Evolutionary conservation across 768 basidiomycete genomes (phyloP), one percentile per base, ranked within the genome.

Genomic region (Lyophyllum atratum): DNA sequence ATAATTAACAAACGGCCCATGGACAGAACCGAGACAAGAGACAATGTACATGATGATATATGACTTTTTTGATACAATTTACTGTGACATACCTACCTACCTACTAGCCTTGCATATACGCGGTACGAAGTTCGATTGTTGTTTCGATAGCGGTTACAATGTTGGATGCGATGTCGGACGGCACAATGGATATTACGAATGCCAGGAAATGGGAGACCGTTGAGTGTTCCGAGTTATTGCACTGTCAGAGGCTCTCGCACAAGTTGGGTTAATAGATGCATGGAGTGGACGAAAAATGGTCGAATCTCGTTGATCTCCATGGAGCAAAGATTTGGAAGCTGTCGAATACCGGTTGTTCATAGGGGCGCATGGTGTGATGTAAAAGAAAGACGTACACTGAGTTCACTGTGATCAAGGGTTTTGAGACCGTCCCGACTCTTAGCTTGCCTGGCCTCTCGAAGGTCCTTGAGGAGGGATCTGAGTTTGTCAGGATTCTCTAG

Each of bases 301-400:
- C 93, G 82, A 63, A 96, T 90, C 69, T 96, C 95, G 74, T 94
- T 93, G 73, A 97, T 91, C 71, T 97, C 94, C 87, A 95, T 89
- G 1, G 92, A 85, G 58, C 86, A 90, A 19, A 96, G 75, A 61
- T 94, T 91, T 4, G 92, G 85, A 58, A 97, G 78, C 93, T 95
- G 68, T 33, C 14, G 9, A 40, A 17, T 25, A 37, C 26, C 19
- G 22, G 12, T 44, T 24, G 28, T 40, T 39, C 33, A 50, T 51
- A 49, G 42, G 17, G 19, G 49, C n/a, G 15, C 28, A 26, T 12
- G 31, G 10, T 4, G 19, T 48, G 49, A 28, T 33, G 43, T 24
- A 37, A 45, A 43, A 47, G 33, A 12, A 56, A 29, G 7, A 73
- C 86, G 40, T 70, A 92, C 93, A 72, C 85, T 86, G 25, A 94